Percentiles rank a stretch among this genome's conserved stretches.
Evolutionary conservation across 805 yeast genomes (phyloP).

Genomic region (Isabelozyma rhagii): DNA sequence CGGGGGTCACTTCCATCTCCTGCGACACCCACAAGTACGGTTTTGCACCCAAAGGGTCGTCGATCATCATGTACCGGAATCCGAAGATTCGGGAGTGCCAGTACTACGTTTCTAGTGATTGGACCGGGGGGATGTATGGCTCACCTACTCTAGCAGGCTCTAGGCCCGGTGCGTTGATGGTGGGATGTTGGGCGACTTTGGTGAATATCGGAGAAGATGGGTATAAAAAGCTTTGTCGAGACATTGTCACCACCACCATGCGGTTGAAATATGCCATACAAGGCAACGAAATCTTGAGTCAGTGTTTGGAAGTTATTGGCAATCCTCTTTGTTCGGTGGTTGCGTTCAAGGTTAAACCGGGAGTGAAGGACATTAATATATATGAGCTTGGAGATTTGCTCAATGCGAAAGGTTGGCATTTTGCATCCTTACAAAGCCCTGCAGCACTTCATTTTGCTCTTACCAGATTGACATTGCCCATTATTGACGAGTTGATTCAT

Average conservation of each 20-base stretch:
- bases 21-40: constrained; percentile 99
- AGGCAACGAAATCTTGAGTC: constrained; percentile 36
- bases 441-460: constrained; percentile 89
- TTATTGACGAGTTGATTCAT: constrained; percentile 55
- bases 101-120: constrained; percentile 76
- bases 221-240: constrained; percentile 60
- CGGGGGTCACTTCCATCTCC: constrained; percentile 94
- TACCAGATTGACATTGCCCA: constrained; percentile 64
- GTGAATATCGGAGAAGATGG: constrained; percentile 82
- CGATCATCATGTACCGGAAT: constrained; percentile 84
- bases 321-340: constrained; percentile 84
- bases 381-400: constrained; percentile 77
- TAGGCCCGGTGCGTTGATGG: constrained; percentile 94
- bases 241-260: constrained; percentile 66
- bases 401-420: constrained; percentile 78
- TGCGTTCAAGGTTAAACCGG: constrained; percentile 56
- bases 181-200: constrained; percentile 98
- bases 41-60: constrained; percentile 96
- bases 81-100: constrained; percentile 69
- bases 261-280: constrained; percentile 49
- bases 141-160: constrained; percentile 97
- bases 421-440: constrained; percentile 83
- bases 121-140: constrained; percentile 96
- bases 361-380: constrained; percentile 47
- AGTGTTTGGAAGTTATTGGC: constrained; percentile 70